Conservation (phyloP, 306 rosid genomes). For the Gastrolobium villosum region DNA sequence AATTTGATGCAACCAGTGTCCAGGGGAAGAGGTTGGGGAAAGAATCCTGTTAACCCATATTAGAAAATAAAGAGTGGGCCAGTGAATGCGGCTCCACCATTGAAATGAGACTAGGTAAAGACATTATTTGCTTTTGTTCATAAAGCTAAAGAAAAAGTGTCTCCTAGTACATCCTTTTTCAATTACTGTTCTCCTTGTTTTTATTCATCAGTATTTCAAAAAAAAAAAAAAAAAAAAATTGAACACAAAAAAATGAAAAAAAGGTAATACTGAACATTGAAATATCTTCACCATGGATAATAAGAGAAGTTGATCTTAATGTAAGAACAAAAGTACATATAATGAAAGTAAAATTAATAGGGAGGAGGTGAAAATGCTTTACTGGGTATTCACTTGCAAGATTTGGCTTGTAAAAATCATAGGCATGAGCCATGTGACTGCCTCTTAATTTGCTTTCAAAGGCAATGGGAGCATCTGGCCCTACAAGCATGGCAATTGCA, state of each 20-base stretch:
- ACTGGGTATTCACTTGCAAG: slow-evolving; percentile 93
- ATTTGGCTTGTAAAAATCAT: slow-evolving; percentile 91
- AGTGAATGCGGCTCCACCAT: background rate
- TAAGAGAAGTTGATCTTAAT: slow-evolving; percentile 13
- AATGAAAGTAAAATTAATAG: background rate
- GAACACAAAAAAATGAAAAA: background rate
- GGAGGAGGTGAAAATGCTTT: slow-evolving; percentile 42
- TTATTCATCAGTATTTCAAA: background rate
- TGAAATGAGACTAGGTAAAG: background rate
- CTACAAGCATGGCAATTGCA: slow-evolving; percentile 84
- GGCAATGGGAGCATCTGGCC: slow-evolving; percentile 86
- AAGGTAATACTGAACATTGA: slow-evolving; percentile 8
- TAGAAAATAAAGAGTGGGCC: background rate
- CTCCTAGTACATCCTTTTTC: background rate
- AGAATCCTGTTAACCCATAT: background rate
- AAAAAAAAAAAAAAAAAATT: background rate
- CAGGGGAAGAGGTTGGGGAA: background rate
- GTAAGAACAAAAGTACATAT: slow-evolving; percentile 7
- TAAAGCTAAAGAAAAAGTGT: background rate
- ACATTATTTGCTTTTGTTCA: background rate
- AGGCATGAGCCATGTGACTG: slow-evolving; percentile 85
- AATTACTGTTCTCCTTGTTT: background rate
- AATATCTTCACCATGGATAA: slow-evolving; percentile 14
- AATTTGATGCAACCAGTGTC: background rate
- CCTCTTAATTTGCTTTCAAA: slow-evolving; percentile 89